A percentile compares a stretch with the other conserved stretches of the same genome.
phyloP scores from a whole-genome alignment of 441 rosid genomes.

The Adansonia madagascariensis region DNA sequence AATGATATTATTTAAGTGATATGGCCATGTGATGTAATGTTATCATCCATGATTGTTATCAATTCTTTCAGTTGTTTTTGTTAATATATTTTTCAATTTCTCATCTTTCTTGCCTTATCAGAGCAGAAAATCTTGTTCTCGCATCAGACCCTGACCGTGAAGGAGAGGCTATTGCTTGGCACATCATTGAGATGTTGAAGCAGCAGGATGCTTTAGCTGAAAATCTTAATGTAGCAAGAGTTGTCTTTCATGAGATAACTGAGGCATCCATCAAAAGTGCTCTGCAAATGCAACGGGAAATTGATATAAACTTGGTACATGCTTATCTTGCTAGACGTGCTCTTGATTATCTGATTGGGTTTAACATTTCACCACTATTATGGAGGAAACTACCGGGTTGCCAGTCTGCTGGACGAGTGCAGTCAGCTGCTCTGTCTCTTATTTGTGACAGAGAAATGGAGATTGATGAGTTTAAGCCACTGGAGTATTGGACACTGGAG shows the following conservation, averaged over 20 bases:
- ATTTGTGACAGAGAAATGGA: conserved; percentile 92
- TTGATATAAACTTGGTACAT: conserved; percentile 84
- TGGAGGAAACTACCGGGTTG: conserved; percentile 99
- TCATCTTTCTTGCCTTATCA: conserved; percentile 56
- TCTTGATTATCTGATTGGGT: conserved; percentile 96
- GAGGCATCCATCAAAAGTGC: conserved; percentile 86
- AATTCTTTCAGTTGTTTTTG: conserved; percentile 21
- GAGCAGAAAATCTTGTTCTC: conserved; percentile 93
- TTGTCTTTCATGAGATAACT: conserved; percentile 92
- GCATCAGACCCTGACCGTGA: conserved; percentile 99
- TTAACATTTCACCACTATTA: conserved; percentile 88
- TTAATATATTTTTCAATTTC: conserved; percentile 40
- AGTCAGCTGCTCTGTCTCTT: conserved; percentile 94
- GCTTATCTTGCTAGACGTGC: conserved; percentile 97
- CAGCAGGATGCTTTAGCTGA: conserved; percentile 89
- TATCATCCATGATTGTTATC: conserved; percentile 9
- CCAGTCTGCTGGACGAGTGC: conserved; percentile 97
- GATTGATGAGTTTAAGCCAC: conserved; percentile 82
- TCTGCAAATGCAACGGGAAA: conserved; percentile 78
- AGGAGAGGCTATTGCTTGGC: conserved; percentile 99
- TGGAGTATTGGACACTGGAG: conserved; percentile 81
- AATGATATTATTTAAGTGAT: conserved; percentile 24
- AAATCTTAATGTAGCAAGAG: conserved; percentile 78
- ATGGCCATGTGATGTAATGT: conserved; percentile 12
- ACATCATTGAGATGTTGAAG: conserved; percentile 93